phyloP scores from a whole-genome alignment of 129 eudicot species.

The Flaveria sonorensis region DNA sequence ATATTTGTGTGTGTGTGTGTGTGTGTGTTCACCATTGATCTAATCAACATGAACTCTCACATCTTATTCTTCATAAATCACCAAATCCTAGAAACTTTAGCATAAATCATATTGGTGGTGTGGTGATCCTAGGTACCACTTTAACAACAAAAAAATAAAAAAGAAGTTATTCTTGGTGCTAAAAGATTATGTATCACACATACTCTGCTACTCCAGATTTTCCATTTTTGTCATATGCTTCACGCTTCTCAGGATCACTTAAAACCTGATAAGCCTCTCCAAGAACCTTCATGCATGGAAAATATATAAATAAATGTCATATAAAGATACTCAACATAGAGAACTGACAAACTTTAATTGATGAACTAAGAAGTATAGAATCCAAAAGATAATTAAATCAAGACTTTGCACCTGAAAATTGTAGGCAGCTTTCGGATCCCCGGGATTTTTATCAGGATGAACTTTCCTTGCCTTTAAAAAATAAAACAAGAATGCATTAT shows the following conservation, averaged over 20 bases:
- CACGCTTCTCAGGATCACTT: constrained; percentile 94
- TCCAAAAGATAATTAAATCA: constrained; percentile 5
- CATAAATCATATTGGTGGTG: background rate
- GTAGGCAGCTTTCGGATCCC: constrained; percentile 82
- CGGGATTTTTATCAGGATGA: constrained; percentile 95
- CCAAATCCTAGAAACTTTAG: background rate
- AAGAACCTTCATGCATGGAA: constrained; percentile 54
- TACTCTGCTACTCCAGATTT: constrained; percentile 73
- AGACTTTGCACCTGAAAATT: constrained; percentile 65
- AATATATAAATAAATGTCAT: background rate
- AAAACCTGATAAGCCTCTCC: constrained; percentile 97
- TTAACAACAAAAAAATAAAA: background rate
- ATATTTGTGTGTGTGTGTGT: background rate
- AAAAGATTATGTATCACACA: constrained; percentile 30
- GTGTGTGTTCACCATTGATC: background rate
- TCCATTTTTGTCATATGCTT: constrained; percentile 79
- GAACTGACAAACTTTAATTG: background rate
- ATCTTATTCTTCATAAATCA: background rate
- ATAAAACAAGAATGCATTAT: constrained; percentile 24
- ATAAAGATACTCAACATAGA: constrained; percentile 16
- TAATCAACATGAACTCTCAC: background rate
- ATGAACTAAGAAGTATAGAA: background rate
- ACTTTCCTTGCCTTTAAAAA: constrained; percentile 69
- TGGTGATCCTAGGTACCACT: background rate
- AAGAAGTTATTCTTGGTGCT: background rate